Base-by-base conservation (phyloP, 2,329 filamentous ascomycete genomes). In the Onygenales sp. region DNA sequence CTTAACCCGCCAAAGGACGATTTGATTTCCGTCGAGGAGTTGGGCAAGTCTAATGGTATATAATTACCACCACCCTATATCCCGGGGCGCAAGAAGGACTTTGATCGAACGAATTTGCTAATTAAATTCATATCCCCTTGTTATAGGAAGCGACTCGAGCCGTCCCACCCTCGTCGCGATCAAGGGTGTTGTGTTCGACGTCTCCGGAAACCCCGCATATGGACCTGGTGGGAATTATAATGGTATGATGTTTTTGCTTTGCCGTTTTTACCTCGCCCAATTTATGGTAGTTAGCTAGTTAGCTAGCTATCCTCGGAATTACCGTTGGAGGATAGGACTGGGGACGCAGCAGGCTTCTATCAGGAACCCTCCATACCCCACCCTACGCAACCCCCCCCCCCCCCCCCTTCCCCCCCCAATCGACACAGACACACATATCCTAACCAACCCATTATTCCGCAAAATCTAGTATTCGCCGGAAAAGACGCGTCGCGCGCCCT, bases 401-500 rank as follows among this genome's bases (percentile, higher is more conserved):
- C n/a, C n/a, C n/a, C n/a, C n/a, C n/a, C n/a, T n/a, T n/a, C n/a
- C n/a, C 21, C 21, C 21, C 21, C 21, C 21, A 27, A 27, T 27
- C 4, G 3, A 3, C 21, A 27, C 21, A 4, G 4, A 27, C 21
- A 27, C 21, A 27, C 13, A 32, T 2, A 1, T 32, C n/a, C 42
- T 33, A 37, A 7, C n/a, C 14, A 7, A 33, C 1, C 21, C 6
- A 4, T 34, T 14, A 21, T 21, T 36, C 14, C 32, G 4, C 4
- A 1, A 39, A 43, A 52, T 47, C 42, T 61, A 98, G 93, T 96
- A 17, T 98, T 98, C 67, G 87, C 89, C 2, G 93, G 93, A 57
- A 95, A 95, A 67, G 94, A 98, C 65, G 87, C 93, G 31, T 97
- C 93, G n/a, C 83, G 89, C 57, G 93, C 90, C 6, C 80, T 98